Percentiles rank a stretch among this genome's conserved stretches.
Conservation (phyloP, 208 protist species). For the Tritrichomonas musculus region DNA sequence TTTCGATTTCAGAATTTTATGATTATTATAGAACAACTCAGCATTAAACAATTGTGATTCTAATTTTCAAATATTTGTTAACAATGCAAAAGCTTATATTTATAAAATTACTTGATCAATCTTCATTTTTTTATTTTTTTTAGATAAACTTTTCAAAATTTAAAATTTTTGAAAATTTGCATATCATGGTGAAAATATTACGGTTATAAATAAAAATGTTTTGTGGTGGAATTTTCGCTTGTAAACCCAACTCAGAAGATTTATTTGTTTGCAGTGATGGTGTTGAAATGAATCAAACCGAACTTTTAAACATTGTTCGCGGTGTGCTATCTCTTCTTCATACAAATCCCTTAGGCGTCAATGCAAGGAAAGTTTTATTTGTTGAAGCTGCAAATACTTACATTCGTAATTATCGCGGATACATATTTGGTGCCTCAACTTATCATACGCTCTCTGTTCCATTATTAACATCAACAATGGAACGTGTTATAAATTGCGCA, state of each 20-base stretch:
- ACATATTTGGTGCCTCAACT: neutral
- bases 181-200: no score
- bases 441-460: slow-evolving; percentile 2
- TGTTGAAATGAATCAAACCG: neutral
- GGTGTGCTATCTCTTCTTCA: neutral
- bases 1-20: slow-evolving; percentile 4
- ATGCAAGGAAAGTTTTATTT: neutral
- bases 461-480: neutral
- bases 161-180: no score
- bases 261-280: neutral
- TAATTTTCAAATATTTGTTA: no score
- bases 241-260: neutral
- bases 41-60: no score
- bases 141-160: no score
- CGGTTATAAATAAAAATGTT: slow-evolving; percentile 12
- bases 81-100: no score
- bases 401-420: neutral
- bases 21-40: no score
- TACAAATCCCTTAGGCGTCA: neutral
- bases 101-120: no score
- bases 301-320: neutral
- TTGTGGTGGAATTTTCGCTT: slow-evolving; percentile 23
- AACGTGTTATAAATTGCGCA: neutral
- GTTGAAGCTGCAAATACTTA: neutral
- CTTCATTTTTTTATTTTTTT: no score